phyloP scores from a whole-genome alignment of 345 rosid species.

The Fremontodendron californicum region DNA sequence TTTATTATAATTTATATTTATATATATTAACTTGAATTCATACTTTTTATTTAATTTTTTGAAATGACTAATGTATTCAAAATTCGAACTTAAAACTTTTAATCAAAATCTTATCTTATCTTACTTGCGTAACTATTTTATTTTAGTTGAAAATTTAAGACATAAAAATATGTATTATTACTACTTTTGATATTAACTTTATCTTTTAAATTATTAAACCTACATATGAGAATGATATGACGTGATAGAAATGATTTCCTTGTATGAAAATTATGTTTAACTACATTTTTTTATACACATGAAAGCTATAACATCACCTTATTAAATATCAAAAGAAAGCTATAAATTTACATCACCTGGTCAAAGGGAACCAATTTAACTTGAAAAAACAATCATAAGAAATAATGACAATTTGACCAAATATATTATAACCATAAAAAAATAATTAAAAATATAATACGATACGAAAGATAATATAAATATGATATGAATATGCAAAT shows the following conservation, averaged over 20 bases:
- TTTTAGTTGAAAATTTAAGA: too few relatives aligned
- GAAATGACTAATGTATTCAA: too few relatives aligned
- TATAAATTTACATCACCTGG: background rate
- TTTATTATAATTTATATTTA: too few relatives aligned
- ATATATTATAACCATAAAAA: background rate
- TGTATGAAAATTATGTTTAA: background rate
- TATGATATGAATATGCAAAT: too few relatives aligned
- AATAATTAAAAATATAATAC: too few relatives aligned
- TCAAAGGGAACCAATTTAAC: background rate
- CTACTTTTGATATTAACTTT: background rate
- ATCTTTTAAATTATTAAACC: background rate
- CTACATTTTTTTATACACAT: background rate
- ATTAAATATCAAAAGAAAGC: background rate
- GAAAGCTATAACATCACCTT: background rate
- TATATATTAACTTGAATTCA: too few relatives aligned
- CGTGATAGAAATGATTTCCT: background rate
- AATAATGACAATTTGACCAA: background rate
- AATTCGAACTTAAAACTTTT: too few relatives aligned
- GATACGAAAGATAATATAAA: too few relatives aligned
- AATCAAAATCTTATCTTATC: too few relatives aligned
- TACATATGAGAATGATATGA: background rate
- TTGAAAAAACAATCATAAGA: constrained; percentile 1
- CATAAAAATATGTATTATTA: background rate
- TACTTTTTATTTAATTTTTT: too few relatives aligned
- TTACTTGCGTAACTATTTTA: too few relatives aligned